Evolutionary conservation across 768 basidiomycete genomes (phyloP).

Genomic region (Kwoniella dendrophila): DNA sequence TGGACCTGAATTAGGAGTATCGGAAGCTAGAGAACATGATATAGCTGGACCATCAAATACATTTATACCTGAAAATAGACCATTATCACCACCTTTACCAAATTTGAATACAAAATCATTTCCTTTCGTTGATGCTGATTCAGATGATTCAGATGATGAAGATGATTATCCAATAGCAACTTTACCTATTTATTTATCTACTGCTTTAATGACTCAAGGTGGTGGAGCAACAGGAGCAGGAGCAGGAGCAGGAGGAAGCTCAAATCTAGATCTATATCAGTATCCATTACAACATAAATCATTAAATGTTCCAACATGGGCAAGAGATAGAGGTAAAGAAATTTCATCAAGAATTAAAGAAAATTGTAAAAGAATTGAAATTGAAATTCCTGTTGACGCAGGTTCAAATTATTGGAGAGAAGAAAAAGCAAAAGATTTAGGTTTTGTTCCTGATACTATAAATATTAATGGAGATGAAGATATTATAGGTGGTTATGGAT

Average conservation of each 20-base stretch:
- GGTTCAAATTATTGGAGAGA: conserved; percentile 50
- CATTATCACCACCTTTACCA: conserved; percentile 41
- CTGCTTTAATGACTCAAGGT: conserved; percentile 38
- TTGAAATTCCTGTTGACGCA: conserved; percentile 55
- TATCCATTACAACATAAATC: conserved; percentile 50
- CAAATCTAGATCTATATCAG: conserved; percentile 54
- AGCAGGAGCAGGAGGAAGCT: too few relatives aligned
- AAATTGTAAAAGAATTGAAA: conserved; percentile 46
- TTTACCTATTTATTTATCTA: conserved; percentile 55
- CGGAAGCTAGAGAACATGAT: conserved; percentile 16
- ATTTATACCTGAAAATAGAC: conserved; percentile 35
- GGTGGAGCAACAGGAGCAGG: too few relatives aligned
- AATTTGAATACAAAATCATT: conserved; percentile 15
- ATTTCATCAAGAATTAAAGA: conserved; percentile 54
- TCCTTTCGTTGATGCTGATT: conserved; percentile 17
- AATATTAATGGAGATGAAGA: conserved; percentile 28
- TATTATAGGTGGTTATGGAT: conserved; percentile 40
- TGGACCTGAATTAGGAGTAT: conserved; percentile 15
- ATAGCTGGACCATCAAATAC: conserved; percentile 44
- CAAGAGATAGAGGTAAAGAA: conserved; percentile 38
- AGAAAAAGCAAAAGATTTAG: conserved; percentile 53
- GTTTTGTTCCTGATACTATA: conserved; percentile 40
- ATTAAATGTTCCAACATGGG: conserved; percentile 42
- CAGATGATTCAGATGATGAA: conserved; percentile 32
- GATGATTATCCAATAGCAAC: conserved; percentile 46